A percentile compares a stretch with the other conserved stretches of the same genome.
phyloP scores from a whole-genome alignment of 129 eudicot species.

The Chrysanthemum makinoi region DNA sequence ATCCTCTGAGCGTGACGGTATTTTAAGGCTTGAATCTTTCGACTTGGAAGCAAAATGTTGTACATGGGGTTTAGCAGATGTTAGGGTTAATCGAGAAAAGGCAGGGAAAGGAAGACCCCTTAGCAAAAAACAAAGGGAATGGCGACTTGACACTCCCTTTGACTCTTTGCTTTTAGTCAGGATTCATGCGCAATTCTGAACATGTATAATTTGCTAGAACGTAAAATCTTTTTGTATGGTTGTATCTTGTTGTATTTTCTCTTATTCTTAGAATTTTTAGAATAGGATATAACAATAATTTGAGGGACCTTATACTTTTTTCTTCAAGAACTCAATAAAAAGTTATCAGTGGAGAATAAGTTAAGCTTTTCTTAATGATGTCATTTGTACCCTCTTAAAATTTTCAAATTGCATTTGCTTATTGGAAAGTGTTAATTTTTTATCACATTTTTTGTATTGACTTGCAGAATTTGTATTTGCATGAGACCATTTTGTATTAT shows the following conservation, averaged over 20 bases:
- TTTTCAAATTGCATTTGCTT: no score
- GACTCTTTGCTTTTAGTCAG: slow-evolving; percentile 68
- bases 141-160: slow-evolving; percentile 70
- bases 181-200: slow-evolving; percentile 50
- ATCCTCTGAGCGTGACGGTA: slow-evolving; percentile 59
- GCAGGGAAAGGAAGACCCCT: slow-evolving; percentile 97
- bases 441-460: no score
- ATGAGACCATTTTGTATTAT: no score
- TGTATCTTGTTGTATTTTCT: background rate
- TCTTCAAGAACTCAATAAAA: no score
- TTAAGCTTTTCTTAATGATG: no score
- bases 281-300: background rate
- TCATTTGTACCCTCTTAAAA: no score
- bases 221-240: background rate
- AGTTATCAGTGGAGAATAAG: no score
- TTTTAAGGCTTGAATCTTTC: slow-evolving; percentile 72
- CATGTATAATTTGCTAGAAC: background rate
- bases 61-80: slow-evolving; percentile 94
- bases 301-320: no score
- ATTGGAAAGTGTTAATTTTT: no score
- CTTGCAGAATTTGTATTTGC: no score
- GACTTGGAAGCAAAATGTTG: slow-evolving; percentile 52
- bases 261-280: background rate
- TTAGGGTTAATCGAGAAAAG: slow-evolving; percentile 74
- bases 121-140: slow-evolving; percentile 76